These are phyloP conservation scores for Nannizzia gypsea DNA, from an alignment of 2,329 filamentous ascomycete genomes.

Conservation along the genomic window DNA sequence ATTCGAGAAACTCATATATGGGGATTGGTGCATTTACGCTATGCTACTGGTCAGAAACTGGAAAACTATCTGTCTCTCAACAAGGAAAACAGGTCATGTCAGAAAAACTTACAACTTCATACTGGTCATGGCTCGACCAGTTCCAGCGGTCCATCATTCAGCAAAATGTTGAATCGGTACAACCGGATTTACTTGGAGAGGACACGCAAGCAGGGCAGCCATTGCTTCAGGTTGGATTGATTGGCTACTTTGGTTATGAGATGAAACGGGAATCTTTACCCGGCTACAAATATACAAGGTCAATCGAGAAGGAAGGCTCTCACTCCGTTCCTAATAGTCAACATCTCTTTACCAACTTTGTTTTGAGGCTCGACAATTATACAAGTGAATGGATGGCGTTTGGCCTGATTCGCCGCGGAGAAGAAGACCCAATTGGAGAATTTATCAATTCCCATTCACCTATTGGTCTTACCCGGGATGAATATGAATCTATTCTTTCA, in stretches of 20 bases:
- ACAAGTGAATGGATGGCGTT: constrained; percentile 13
- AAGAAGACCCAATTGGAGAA: constrained; percentile 35
- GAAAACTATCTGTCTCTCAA: constrained; percentile 7
- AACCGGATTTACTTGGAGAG: constrained; percentile 6
- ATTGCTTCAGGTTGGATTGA: constrained; percentile 11
- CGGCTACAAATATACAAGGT: constrained; percentile 8
- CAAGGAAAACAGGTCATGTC: constrained; percentile 7
- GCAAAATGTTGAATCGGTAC: constrained; percentile 8
- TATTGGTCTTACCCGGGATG: constrained; percentile 8
- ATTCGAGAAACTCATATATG: constrained; percentile 13
- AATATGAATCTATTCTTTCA: constrained; percentile 7
- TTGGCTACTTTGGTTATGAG: constrained; percentile 13
- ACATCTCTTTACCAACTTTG: constrained; percentile 11
- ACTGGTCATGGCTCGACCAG: constrained; percentile 13
- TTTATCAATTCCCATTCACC: constrained; percentile 27
- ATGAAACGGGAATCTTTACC: constrained; percentile 13
- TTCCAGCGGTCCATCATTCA: constrained; percentile 10
- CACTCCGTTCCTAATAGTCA: constrained; percentile 8
- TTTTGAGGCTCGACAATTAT: constrained; percentile 12
- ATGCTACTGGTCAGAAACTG: constrained; percentile 8
- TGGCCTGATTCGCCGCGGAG: constrained; percentile 14
- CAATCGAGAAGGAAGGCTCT: not conserved
- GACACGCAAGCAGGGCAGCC: constrained; percentile 12
- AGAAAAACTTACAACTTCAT: constrained; percentile 6
- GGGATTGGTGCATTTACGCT: constrained; percentile 10